Evolutionary conservation across 169 alveolate genomes (phyloP).

Genomic region (Miamiensis avidus): DNA sequence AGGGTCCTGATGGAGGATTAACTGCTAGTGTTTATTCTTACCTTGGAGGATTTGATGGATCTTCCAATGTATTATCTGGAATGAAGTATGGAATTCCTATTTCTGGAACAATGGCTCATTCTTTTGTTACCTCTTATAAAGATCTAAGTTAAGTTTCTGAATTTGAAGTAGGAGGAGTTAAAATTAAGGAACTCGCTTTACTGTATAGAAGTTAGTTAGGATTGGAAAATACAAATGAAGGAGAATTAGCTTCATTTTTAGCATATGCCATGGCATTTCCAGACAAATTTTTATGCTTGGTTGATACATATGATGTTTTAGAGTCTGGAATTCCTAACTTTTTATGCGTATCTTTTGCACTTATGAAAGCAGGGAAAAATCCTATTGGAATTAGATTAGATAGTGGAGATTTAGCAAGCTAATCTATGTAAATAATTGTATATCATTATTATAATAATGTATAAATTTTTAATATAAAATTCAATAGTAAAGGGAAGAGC

Average conservation of each 20-base stretch:
- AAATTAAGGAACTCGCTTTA: constrained; percentile 48
- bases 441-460: not conserved
- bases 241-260: constrained; percentile 87
- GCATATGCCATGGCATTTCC: constrained; percentile 84
- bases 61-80: constrained; percentile 66
- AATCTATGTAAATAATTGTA: constrained; percentile 45
- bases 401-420: constrained; percentile 88
- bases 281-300: constrained; percentile 68
- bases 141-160: constrained; percentile 37
- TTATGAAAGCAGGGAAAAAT: constrained; percentile 64
- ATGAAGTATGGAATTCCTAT: constrained; percentile 51
- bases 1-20: constrained; percentile 94
- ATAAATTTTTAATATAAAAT: not conserved
- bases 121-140: constrained; percentile 77
- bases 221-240: constrained; percentile 51
- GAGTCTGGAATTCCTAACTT: constrained; percentile 88
- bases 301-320: constrained; percentile 84
- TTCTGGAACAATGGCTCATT: constrained; percentile 87
- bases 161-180: constrained; percentile 51
- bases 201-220: constrained; percentile 57
- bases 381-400: constrained; percentile 91
- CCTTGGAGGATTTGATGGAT: constrained; percentile 85
- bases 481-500: constrained; percentile 52
- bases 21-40: constrained; percentile 87
- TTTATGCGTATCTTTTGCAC: constrained; percentile 82